Evolutionary conservation across 768 basidiomycete genomes (phyloP), one percentile per base, ranked within the genome.

Genomic region (Paxillus rubicundulus): DNA sequence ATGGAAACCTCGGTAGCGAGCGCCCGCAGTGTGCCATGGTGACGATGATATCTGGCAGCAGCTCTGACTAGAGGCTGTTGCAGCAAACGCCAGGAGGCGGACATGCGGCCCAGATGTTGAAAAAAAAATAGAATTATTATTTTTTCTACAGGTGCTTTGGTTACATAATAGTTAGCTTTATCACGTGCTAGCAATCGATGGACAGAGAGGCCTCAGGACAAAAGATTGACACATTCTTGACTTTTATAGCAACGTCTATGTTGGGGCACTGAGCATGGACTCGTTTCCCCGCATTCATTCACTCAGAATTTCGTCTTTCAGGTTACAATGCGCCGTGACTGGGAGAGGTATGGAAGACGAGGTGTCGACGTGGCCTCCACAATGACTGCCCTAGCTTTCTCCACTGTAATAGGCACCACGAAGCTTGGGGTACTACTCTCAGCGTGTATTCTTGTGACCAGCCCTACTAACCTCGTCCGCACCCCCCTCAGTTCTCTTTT

Each of bases 301-400:
- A 36, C 20, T 41, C 56, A 8, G 28, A 51, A 4, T 27, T 45
- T 41, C 37, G 21, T 37, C 20, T 36, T 47, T 13, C 27, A 40
- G 34, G 39, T 33, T n/a, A 28, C 47, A 18, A 71, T 75, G 72
- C 54, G 61, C 49, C 60, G 59, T 21, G 61, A 73, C 55, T 75
- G 73, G 70, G 71, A 76, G 62, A 72, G 65, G 55, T 73, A 66
- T 46, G 66, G 73, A 30, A 77, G 86, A 62, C 76, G 82, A 58
- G 77, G 84, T 50, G 74, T 90, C 52, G 86, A 88, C 61, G 68
- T 84, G 38, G 89, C 87, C 9, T 84, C 85, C 8, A 68, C 81
- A 42, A 77, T 82, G 17, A 77, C 83, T 33, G 74, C 81, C n/a
- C 51, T 86, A 42, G 81, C 85, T 18, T 92, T 92, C 60, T 78